A percentile compares a stretch with the other conserved stretches of the same genome.
Conservation (phyloP, 345 rosid species). For the Sisymbrium irio region DNA sequence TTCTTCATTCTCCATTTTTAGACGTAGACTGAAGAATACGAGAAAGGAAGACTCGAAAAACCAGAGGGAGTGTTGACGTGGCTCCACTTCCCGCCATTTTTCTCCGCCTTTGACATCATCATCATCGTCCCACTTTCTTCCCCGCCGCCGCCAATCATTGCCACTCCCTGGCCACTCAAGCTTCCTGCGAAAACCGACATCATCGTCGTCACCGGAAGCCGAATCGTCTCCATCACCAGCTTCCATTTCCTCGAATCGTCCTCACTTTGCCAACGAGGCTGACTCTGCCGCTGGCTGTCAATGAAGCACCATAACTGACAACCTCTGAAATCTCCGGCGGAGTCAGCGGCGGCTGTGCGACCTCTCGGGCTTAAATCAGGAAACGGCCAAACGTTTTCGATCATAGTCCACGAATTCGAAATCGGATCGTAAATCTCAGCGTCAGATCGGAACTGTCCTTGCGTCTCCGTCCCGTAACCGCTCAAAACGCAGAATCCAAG, state of each 20-base stretch:
- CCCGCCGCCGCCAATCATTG: constrained; percentile 34
- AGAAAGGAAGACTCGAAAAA: constrained; percentile 37
- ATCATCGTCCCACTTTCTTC: constrained; percentile 33
- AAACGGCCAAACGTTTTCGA: constrained; percentile 49
- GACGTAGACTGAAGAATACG: constrained; percentile 25
- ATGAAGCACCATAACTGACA: constrained; percentile 34
- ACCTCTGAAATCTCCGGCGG: constrained; percentile 26
- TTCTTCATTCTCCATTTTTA: background rate
- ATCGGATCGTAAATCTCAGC: constrained; percentile 49
- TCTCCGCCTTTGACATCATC: constrained; percentile 7
- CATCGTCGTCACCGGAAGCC: constrained; percentile 39
- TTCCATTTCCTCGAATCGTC: constrained; percentile 36
- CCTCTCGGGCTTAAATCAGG: constrained; percentile 42
- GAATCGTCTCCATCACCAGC: constrained; percentile 28
- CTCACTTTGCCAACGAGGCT: constrained; percentile 24
- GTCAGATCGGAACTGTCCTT: constrained; percentile 52
- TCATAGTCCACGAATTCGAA: constrained; percentile 35
- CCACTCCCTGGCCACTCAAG: constrained; percentile 28
- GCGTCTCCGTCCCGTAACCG: constrained; percentile 58
- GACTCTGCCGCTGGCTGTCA: constrained; percentile 30
- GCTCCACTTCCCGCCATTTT: constrained; percentile 33
- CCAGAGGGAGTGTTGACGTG: constrained; percentile 23
- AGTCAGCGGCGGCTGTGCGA: constrained; percentile 27
- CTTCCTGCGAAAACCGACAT: constrained; percentile 36
- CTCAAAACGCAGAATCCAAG: constrained; percentile 51